These are phyloP conservation scores for Tephrocybe sp. DNA, from an alignment of 768 basidiomycete species.

Conservation along the genomic window DNA sequence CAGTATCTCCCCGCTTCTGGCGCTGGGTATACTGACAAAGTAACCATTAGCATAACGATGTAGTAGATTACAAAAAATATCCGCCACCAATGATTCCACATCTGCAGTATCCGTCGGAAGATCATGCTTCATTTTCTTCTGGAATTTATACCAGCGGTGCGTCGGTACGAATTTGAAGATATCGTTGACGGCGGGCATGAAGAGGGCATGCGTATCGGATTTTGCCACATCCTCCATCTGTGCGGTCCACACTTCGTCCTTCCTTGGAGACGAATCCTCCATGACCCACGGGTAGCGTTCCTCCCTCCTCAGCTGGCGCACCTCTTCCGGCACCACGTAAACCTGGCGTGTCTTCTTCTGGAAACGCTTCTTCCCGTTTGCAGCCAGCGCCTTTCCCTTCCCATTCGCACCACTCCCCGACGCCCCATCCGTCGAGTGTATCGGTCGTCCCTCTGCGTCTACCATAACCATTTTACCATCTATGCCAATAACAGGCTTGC, in stretches of 20 bases:
- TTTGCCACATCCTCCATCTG: constrained; percentile 76
- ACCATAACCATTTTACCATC: constrained; percentile 82
- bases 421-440: constrained; percentile 37
- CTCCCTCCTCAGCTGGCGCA: constrained; percentile 75
- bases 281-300: constrained; percentile 92
- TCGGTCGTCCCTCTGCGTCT: constrained; percentile 72
- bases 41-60: constrained; percentile 14
- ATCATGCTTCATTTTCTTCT: constrained; percentile 76
- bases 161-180: constrained; percentile 87
- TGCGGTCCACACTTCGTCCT: constrained; percentile 75
- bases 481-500: constrained; percentile 75
- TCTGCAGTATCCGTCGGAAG: constrained; percentile 65
- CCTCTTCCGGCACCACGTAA: constrained; percentile 75
- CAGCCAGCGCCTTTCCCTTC: constrained; percentile 41
- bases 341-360: constrained; percentile 84
- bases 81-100: constrained; percentile 59
- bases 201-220: constrained; percentile 72
- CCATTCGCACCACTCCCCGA: constrained; percentile 26
- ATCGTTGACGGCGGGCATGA: constrained; percentile 80
- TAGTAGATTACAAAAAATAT: constrained; percentile 17
- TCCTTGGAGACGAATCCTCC: constrained; percentile 64
- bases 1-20: constrained; percentile 75
- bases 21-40: constrained; percentile 44
- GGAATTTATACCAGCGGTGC: constrained; percentile 91
- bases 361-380: constrained; percentile 66